Conservation (phyloP, 2,329 filamentous ascomycete species). For the Fusarium acutatum region DNA sequence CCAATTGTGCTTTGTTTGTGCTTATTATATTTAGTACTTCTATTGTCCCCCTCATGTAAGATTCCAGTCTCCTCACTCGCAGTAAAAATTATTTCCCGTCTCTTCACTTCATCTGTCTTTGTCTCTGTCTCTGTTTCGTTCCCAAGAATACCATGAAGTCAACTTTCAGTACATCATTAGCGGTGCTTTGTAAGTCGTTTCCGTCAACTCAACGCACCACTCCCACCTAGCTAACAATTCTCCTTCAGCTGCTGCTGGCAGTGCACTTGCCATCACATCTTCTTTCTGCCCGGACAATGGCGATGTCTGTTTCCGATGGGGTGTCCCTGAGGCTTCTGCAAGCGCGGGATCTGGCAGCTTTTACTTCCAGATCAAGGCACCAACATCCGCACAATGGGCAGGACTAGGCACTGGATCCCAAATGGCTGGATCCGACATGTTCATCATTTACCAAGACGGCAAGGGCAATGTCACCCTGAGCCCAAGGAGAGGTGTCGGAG, state of each 20-base stretch:
- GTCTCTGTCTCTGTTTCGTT: background rate
- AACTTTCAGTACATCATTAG: slow-evolving; percentile 19
- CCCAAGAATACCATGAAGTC: slow-evolving; percentile 30
- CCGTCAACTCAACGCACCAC: background rate
- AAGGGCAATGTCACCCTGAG: slow-evolving; percentile 69
- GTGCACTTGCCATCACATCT: slow-evolving; percentile 39
- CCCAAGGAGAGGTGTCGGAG: slow-evolving; percentile 58
- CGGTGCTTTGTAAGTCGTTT: slow-evolving; percentile 34
- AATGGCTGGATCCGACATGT: slow-evolving; percentile 69
- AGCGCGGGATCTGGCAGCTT: slow-evolving; percentile 62
- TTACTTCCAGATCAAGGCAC: slow-evolving; percentile 68
- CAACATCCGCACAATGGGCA: slow-evolving; percentile 63
- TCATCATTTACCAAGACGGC: slow-evolving; percentile 69
- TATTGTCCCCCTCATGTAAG: slow-evolving; percentile 11
- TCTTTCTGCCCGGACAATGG: slow-evolving; percentile 53
- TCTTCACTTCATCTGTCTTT: background rate
- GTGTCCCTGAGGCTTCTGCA: slow-evolving; percentile 60
- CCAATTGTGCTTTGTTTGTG: slow-evolving; percentile 15
- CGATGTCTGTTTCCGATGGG: slow-evolving; percentile 64
- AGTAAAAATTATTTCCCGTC: background rate
- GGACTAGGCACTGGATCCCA: slow-evolving; percentile 63
- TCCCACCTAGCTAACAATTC: slow-evolving; percentile 7
- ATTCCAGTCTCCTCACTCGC: background rate
- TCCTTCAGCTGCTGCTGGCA: slow-evolving; percentile 35
- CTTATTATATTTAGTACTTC: slow-evolving; percentile 25